Evolutionary conservation across 1,284 basidiomycete species (phyloP), one percentile per base, ranked within the genome.

Genomic region (Cryptococcus sp.): DNA sequence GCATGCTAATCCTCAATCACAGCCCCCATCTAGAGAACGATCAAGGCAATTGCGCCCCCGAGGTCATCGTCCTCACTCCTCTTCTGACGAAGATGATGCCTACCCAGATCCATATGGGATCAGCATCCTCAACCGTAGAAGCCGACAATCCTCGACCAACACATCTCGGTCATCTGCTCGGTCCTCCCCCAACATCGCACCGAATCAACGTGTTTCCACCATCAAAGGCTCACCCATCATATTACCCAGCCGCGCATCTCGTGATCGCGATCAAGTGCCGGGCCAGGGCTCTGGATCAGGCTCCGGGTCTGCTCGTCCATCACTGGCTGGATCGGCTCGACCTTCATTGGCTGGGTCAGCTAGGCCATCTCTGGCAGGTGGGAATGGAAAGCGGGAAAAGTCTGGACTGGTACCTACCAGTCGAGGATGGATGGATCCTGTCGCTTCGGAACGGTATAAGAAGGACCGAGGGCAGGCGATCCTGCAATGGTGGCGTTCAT

Each of bases 401-500:
- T 21, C 46, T 13, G 34, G 23, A 9, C 32, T 32, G 7, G 31
- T 39, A 19, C 21, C 46, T 5, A 23, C 37, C 24, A 36, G 49
- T 18, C 49, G 49, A 34, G 55, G 47, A 16, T 52, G 43, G 22
- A 34, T 50, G 41, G 54, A 54, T 21, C 34, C 41, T 18, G 28
- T 31, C 13, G 49, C 50, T 10, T 63, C 57, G 62, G 48, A 46
- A 11, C 48, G 22, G 28, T 69, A 67, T 36, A 56, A 48, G 50
- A 55, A 50, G 18, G 53, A 57, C 45, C 53, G 65, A 43, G 52
- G 59, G 11, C 42, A 52, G 11, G 46, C 55, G 2, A 47, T 71
- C 19, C 48, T 67, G 40, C 50, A 55, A 19, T 71, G 69, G 70
- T 73, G 70, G 72, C 42, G 52, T 16, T 54, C 61, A 1, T 70